Evolutionary conservation across 441 rosid species (phyloP).

Genomic region (Gossypium laxum): DNA sequence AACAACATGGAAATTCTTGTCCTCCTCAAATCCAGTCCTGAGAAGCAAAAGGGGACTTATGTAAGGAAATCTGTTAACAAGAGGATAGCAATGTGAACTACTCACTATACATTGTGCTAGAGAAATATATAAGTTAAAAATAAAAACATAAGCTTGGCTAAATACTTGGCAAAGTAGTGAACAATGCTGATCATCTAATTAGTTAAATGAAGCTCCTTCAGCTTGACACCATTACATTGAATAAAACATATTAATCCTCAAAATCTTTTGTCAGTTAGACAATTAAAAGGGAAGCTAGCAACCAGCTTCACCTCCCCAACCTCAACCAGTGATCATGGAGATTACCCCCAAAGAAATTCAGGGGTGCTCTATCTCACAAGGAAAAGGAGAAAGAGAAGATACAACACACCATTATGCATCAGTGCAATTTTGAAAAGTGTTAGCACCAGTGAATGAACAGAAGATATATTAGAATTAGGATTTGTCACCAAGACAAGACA

Average conservation of each 20-base stretch:
- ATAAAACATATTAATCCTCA: conserved; percentile 6
- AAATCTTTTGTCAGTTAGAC: background rate
- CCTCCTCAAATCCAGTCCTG: conserved; percentile 99
- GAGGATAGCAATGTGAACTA: background rate
- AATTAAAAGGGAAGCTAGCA: background rate
- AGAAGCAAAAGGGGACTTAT: conserved; percentile 17
- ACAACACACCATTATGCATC: background rate
- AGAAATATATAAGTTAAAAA: conserved; percentile 1
- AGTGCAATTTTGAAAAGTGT: background rate
- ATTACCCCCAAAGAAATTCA: background rate
- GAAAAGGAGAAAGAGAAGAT: background rate
- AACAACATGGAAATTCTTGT: conserved; percentile 91
- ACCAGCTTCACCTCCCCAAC: conserved; percentile 7
- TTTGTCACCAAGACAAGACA: conserved; percentile 17
- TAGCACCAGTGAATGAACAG: conserved; percentile 15
- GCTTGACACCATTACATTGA: background rate
- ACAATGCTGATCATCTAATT: background rate
- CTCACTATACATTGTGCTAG: background rate
- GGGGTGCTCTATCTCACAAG: background rate
- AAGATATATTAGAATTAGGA: background rate
- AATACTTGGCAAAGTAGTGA: background rate
- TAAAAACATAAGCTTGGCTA: background rate
- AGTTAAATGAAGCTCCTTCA: background rate
- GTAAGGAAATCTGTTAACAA: conserved; percentile 1
- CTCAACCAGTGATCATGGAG: background rate